Evolutionary conservation across 2,329 filamentous ascomycete genomes (phyloP).

Genomic region (Clonostachys rosea): DNA sequence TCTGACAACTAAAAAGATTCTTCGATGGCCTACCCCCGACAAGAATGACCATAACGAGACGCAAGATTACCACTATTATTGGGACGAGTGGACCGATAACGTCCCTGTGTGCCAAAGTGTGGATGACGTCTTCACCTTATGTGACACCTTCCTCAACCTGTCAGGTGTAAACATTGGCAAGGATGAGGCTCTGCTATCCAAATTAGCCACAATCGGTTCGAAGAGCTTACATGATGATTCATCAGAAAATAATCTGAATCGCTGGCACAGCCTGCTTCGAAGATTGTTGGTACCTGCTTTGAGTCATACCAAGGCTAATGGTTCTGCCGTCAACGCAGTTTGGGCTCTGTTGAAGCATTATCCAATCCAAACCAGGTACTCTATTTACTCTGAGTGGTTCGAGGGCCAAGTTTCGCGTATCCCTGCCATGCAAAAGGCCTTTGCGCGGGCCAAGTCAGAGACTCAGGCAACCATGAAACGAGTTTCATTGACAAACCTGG

Average conservation of each 20-base stretch:
- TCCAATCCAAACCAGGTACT: slow-evolving; percentile 72
- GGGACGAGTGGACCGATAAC: slow-evolving; percentile 95
- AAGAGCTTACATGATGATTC: slow-evolving; percentile 67
- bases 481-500: slow-evolving; percentile 80
- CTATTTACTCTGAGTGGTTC: slow-evolving; percentile 92
- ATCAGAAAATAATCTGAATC: slow-evolving; percentile 64
- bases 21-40: slow-evolving; percentile 84
- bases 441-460: slow-evolving; percentile 70
- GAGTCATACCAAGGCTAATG: slow-evolving; percentile 80
- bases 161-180: slow-evolving; percentile 87
- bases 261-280: slow-evolving; percentile 83
- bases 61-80: slow-evolving; percentile 87
- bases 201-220: slow-evolving; percentile 79
- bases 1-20: slow-evolving; percentile 57
- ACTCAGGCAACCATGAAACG: slow-evolving; percentile 85
- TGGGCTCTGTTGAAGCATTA: slow-evolving; percentile 80
- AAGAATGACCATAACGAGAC: slow-evolving; percentile 70
- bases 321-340: slow-evolving; percentile 78
- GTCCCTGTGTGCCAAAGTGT: slow-evolving; percentile 86
- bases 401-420: slow-evolving; percentile 71
- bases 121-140: slow-evolving; percentile 86
- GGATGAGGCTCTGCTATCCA: slow-evolving; percentile 72
- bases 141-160: slow-evolving; percentile 76
- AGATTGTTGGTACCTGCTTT: slow-evolving; percentile 83
- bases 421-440: slow-evolving; percentile 74